These are phyloP conservation scores for Podospora pseudoanserina DNA, from an alignment of 495 filamentous ascomycete species.

Conservation along the genomic window DNA sequence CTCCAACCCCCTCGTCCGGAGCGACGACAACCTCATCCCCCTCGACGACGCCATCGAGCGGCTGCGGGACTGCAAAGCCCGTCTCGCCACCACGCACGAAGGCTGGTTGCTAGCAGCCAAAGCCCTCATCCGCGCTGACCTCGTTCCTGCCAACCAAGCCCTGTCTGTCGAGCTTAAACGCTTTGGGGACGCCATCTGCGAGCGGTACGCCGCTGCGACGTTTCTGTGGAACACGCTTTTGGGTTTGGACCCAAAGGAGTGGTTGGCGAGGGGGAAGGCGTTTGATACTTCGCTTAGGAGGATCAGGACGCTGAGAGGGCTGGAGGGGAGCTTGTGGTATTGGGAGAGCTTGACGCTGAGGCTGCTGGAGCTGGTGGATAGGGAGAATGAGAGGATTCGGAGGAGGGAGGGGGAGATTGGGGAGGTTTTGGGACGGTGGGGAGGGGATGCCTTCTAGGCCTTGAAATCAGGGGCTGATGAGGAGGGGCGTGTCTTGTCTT, in stretches of 20 bases:
- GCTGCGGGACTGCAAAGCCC: background rate
- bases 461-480: background rate
- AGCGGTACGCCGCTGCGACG: background rate
- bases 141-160: background rate
- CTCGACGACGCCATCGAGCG: conserved; percentile 8
- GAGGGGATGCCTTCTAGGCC: conserved; percentile 4
- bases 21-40: conserved; percentile 1
- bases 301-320: conserved; percentile 7
- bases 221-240: conserved; percentile 9
- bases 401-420: background rate
- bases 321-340: conserved; percentile 4
- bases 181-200: conserved; percentile 6
- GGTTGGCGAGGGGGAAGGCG: conserved; percentile 9
- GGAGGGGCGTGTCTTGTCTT: too few relatives aligned
- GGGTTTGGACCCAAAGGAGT: background rate
- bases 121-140: background rate
- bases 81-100: conserved; percentile 13
- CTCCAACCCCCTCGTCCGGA: background rate
- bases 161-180: background rate
- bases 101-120: background rate
- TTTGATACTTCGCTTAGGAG: conserved; percentile 4
- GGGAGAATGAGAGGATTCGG: background rate
- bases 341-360: conserved; percentile 11
- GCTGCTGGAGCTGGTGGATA: conserved; percentile 9
- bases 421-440: conserved; percentile 8